Percentiles rank a stretch among this genome's conserved stretches.
These are phyloP conservation scores for Eragrostis tef DNA, from an alignment of 202 grass and related monocot species.

Conservation along the genomic window DNA sequence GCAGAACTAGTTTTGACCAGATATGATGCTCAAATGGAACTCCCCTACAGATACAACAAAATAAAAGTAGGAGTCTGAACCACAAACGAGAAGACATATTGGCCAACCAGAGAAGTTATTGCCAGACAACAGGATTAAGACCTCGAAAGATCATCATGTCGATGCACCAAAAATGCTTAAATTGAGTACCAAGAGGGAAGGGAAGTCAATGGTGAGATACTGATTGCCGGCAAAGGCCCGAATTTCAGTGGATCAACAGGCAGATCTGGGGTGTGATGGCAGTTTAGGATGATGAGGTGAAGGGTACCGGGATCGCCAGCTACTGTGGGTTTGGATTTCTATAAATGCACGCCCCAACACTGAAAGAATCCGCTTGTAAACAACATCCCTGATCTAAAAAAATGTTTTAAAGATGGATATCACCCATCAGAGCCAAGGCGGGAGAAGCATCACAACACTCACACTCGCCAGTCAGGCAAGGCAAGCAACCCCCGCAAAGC, in stretches of 20 bases:
- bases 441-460: slow-evolving; percentile 9
- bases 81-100: not conserved
- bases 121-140: not conserved
- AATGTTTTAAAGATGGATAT: not conserved
- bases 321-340: not conserved
- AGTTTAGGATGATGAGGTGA: not conserved
- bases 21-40: not conserved
- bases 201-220: not conserved
- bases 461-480: slow-evolving; percentile 21
- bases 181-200: not conserved
- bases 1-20: not conserved
- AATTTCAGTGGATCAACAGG: not conserved
- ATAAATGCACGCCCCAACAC: not conserved
- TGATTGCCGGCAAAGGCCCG: not conserved
- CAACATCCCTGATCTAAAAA: not conserved
- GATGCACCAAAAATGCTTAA: not conserved
- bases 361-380: not conserved
- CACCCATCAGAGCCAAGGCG: not conserved
- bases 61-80: not conserved
- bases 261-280: not conserved
- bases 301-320: not conserved
- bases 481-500: slow-evolving; percentile 28
- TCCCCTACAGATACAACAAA: not conserved
- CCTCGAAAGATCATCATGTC: not conserved
- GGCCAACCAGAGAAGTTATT: not conserved